Conservation (phyloP, 1,284 basidiomycete species). For the Cystobasidiaceae sp. region DNA sequence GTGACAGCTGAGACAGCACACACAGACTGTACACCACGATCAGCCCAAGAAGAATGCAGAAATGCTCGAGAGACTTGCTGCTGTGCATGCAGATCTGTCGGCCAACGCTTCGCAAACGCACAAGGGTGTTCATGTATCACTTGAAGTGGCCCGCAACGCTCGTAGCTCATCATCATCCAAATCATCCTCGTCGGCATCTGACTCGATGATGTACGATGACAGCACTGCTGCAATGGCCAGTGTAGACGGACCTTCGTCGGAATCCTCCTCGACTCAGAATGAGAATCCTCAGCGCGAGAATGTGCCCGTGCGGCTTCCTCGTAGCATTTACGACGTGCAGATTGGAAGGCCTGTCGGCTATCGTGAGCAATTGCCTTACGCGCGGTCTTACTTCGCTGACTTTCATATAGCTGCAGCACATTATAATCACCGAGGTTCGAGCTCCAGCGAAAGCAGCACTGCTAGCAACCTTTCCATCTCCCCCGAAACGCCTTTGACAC, state of each 20-base stretch:
- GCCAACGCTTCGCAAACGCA: conserved; percentile 9
- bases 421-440: not conserved
- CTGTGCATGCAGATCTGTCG: conserved; percentile 36
- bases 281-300: too few species aligned
- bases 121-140: not conserved
- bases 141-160: not conserved
- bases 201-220: not conserved
- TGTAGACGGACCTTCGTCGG: too few species aligned
- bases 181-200: not conserved
- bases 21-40: conserved; percentile 90
- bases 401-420: not conserved
- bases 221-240: not conserved
- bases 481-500: not conserved
- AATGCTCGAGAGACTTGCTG: conserved; percentile 33
- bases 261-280: too few species aligned
- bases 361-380: too few species aligned
- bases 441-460: not conserved
- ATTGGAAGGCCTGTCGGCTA: too few species aligned
- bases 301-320: too few species aligned
- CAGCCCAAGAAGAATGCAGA: conserved; percentile 67
- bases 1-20: conserved; percentile 69
- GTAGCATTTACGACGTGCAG: too few species aligned
- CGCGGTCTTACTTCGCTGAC: not conserved
- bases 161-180: conserved; percentile 2
- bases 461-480: conserved; percentile 3